These are phyloP conservation scores for Xylaria sp. DNA, from an alignment of 2,329 filamentous ascomycete genomes.

Conservation along the genomic window DNA sequence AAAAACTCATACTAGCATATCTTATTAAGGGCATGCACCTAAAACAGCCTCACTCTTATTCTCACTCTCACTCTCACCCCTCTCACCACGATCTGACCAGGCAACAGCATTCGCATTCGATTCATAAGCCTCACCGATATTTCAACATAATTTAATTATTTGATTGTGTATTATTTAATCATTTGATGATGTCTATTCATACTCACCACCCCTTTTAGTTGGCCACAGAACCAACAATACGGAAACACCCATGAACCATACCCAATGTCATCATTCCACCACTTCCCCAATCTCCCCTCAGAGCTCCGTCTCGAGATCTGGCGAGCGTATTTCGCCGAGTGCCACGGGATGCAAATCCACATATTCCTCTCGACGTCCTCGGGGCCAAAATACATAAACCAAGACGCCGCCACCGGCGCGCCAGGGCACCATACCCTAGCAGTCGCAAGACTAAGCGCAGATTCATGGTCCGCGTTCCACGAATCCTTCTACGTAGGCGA, in stretches of 20 bases:
- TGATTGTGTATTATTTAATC: background rate
- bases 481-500: slow-evolving; percentile 20
- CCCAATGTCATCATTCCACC: slow-evolving; percentile 18
- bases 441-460: slow-evolving; percentile 4
- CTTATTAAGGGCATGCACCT: background rate
- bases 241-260: background rate
- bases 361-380: slow-evolving; percentile 11
- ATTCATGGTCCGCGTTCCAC: slow-evolving; percentile 19
- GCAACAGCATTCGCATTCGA: background rate
- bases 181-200: background rate
- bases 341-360: slow-evolving; percentile 26
- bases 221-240: background rate
- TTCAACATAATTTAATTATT: background rate
- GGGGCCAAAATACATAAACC: slow-evolving; percentile 2
- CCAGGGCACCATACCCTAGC: slow-evolving; percentile 8
- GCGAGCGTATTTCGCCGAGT: slow-evolving; percentile 17
- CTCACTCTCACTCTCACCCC: background rate
- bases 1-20: background rate
- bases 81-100: background rate
- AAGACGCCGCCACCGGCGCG: slow-evolving; percentile 16
- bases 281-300: slow-evolving; percentile 19
- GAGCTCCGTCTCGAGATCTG: slow-evolving; percentile 31
- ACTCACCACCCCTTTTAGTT: background rate
- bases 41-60: background rate
- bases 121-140: background rate